These are phyloP conservation scores for Sungouiella thailandica DNA, from an alignment of 805 yeast genomes.

Conservation along the genomic window DNA sequence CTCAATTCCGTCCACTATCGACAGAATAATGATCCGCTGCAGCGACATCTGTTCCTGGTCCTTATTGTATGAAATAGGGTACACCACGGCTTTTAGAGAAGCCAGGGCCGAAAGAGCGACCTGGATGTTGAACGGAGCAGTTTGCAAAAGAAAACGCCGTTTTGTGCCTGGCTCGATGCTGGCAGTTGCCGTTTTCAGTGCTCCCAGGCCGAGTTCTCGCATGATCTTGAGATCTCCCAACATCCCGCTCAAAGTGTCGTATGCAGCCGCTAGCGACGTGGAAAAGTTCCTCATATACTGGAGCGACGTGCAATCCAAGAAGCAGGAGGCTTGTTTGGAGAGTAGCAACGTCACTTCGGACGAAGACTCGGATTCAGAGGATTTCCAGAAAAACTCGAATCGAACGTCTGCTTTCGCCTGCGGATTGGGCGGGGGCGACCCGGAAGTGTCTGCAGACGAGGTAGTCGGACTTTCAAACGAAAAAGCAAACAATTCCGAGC, in stretches of 20 bases:
- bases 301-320: slow-evolving; percentile 18
- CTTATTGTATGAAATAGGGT: slow-evolving; percentile 44
- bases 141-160: slow-evolving; percentile 33
- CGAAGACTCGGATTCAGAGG: slow-evolving; percentile 5
- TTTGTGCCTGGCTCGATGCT: neutral
- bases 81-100: slow-evolving; percentile 22
- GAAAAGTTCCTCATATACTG: slow-evolving; percentile 24
- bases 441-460: too few species aligned
- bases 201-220: neutral
- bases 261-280: slow-evolving; percentile 19
- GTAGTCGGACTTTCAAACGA: slow-evolving; percentile 15
- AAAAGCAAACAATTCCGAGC: slow-evolving; percentile 22
- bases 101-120: slow-evolving; percentile 15
- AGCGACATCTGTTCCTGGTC: slow-evolving; percentile 26
- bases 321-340: slow-evolving; percentile 35
- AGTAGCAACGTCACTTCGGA: slow-evolving; percentile 38
- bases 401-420: slow-evolving; percentile 43
- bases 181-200: neutral
- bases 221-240: neutral
- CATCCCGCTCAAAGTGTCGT: slow-evolving; percentile 13
- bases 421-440: neutral
- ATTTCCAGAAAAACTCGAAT: slow-evolving; percentile 40
- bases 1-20: slow-evolving; percentile 4
- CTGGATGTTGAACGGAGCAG: slow-evolving; percentile 30
- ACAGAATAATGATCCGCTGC: slow-evolving; percentile 20